Percentiles rank a stretch among this genome's conserved stretches.
Evolutionary conservation across 2,329 filamentous ascomycete species (phyloP).

Genomic region (Amauroascus niger): DNA sequence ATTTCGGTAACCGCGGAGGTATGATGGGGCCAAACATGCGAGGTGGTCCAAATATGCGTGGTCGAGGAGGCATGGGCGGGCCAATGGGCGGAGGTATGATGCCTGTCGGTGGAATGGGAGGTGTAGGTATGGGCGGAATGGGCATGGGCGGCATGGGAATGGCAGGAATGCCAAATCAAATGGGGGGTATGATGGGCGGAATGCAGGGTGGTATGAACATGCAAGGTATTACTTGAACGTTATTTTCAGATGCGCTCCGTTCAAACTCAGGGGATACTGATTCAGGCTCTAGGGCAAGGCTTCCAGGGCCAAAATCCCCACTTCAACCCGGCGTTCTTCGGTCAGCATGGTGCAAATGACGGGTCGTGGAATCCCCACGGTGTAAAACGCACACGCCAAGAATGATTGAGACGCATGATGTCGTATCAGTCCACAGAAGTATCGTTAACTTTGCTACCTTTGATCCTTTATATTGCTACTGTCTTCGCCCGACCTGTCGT

Average conservation of each 20-base stretch:
- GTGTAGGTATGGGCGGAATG: slow-evolving; percentile 43
- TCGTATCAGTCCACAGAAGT: too few relatives aligned
- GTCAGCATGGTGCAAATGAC: slow-evolving; percentile 39
- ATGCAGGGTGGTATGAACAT: slow-evolving; percentile 42
- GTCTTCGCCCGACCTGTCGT: background rate
- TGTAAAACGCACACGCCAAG: slow-evolving; percentile 66
- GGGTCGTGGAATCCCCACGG: slow-evolving; percentile 74
- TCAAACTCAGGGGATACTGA: slow-evolving; percentile 11
- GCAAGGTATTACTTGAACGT: slow-evolving; percentile 34
- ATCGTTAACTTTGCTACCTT: background rate
- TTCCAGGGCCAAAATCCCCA: slow-evolving; percentile 61
- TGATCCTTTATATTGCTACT: background rate
- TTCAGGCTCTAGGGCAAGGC: slow-evolving; percentile 24
- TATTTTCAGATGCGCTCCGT: slow-evolving; percentile 14
- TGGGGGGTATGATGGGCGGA: slow-evolving; percentile 49
- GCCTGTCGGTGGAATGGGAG: slow-evolving; percentile 38
- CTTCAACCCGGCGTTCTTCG: slow-evolving; percentile 67
- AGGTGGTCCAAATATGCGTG: slow-evolving; percentile 28
- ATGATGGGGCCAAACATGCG: slow-evolving; percentile 36
- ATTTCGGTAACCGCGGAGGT: slow-evolving; percentile 42
- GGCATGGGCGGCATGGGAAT: slow-evolving; percentile 46
- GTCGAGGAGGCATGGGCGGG: slow-evolving; percentile 49
- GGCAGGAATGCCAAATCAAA: slow-evolving; percentile 45
- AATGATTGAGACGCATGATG: too few relatives aligned
- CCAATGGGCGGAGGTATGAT: slow-evolving; percentile 39